Evolutionary conservation across 139 green algal species (phyloP).

Genomic region (Limnomonas spitsbergensis): DNA sequence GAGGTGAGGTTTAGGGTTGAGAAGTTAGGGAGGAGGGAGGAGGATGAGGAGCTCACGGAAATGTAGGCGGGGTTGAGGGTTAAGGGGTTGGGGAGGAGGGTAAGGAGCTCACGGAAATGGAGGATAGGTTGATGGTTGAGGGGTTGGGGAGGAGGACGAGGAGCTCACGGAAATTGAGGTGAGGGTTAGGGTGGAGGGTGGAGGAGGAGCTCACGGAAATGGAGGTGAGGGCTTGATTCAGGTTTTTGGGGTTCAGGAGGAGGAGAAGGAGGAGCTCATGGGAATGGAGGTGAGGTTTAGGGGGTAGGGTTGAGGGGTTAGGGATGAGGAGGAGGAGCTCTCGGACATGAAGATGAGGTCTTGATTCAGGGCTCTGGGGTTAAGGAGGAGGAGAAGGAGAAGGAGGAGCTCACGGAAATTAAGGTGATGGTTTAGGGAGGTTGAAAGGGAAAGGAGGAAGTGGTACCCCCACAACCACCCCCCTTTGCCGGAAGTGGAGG

Average conservation of each 20-base stretch:
- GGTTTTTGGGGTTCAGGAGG: too few relatives aligned
- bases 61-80: neutral
- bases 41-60: neutral
- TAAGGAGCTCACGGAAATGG: neutral
- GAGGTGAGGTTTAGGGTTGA: neutral
- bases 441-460: too few relatives aligned
- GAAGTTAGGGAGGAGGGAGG: neutral
- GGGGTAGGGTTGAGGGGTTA: neutral
- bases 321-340: neutral
- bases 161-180: conserved; percentile 46
- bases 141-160: too few relatives aligned
- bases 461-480: too few relatives aligned
- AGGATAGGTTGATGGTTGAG: neutral
- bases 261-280: too few relatives aligned
- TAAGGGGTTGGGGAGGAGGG: neutral
- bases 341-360: neutral
- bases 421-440: too few relatives aligned
- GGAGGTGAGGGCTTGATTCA: too few relatives aligned
- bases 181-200: too few relatives aligned
- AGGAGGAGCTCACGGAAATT: neutral
- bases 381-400: neutral
- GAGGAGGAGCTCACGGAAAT: too few relatives aligned
- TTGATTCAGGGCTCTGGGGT: neutral
- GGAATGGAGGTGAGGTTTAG: too few relatives aligned
- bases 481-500: too few relatives aligned